Percentiles rank a stretch among this genome's conserved stretches.
These are phyloP conservation scores for Psilocybe mexicana DNA, from an alignment of 1,284 basidiomycete species.

Conservation along the genomic window DNA sequence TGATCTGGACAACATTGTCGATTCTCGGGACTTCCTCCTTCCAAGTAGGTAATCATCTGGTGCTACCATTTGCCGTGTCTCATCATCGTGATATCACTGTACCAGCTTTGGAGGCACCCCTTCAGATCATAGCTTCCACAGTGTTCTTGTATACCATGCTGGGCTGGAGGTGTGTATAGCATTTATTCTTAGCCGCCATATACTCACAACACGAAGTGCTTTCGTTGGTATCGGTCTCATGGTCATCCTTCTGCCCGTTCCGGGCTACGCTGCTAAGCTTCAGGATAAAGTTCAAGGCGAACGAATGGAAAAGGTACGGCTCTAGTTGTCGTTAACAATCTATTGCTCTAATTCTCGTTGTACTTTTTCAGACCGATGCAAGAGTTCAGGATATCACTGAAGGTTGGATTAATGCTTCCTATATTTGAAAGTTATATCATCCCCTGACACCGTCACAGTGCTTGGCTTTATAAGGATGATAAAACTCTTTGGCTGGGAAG, in stretches of 20 bases:
- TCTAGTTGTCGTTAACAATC: conserved; percentile 40
- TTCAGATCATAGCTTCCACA: conserved; percentile 35
- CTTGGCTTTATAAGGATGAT: conserved; percentile 59
- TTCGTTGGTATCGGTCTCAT: conserved; percentile 57
- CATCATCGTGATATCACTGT: background rate
- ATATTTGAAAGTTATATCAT: background rate
- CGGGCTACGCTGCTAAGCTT: conserved; percentile 33
- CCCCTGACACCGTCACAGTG: conserved; percentile 53
- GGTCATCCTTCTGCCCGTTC: conserved; percentile 48
- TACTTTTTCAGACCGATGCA: conserved; percentile 35
- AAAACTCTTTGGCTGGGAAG: conserved; percentile 76
- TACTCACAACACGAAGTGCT: conserved; percentile 32
- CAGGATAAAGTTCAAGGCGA: conserved; percentile 26
- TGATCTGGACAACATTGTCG: conserved; percentile 43
- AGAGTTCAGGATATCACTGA: conserved; percentile 52
- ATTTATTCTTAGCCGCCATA: background rate
- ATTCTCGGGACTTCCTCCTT: conserved; percentile 40
- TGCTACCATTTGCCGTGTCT: background rate
- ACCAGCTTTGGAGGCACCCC: conserved; percentile 29
- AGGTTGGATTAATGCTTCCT: conserved; percentile 28
- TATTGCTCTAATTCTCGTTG: conserved; percentile 11
- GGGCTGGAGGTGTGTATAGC: conserved; percentile 30
- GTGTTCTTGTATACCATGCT: conserved; percentile 29
- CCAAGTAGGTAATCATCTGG: conserved; percentile 19
- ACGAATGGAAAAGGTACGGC: conserved; percentile 23